Evolutionary conservation across 1,284 basidiomycete species (phyloP), one percentile per base, ranked within the genome.

Genomic region (Naganishia cerealis): DNA sequence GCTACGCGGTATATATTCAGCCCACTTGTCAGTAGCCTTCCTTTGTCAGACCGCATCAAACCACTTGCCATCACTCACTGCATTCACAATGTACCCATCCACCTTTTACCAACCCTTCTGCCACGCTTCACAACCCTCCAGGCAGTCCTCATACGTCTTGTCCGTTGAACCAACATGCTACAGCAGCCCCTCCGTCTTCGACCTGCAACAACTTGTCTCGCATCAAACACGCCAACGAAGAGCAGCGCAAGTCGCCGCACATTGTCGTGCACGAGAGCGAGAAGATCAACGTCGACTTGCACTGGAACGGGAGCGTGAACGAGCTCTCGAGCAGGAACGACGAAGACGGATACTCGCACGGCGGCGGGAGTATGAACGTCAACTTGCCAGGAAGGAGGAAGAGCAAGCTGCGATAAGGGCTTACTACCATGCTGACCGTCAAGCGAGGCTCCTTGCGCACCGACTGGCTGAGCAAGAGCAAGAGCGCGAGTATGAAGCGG

Each of bases 1-100:
- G n/a, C 3, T 50, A 42, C 50, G 38, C 61, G 38, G 39, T 63
- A 63, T 63, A 63, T 63, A 63, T 18, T 50, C n/a, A 46, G n/a
- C 3, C 21, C 8, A 36, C 39, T 48, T 18, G 46, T 48, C 3
- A 48, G 46, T 48, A 48, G 15, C 24, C 12, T 18, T 43, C 42
- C 42, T 16, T 6, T 43, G 4, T 6, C 15, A 12, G 3, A 8
- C 7, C 42, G 5, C 13, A 8, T 43, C 13, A 43, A 43, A 18
- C 42, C 13, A 43, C 42, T 48, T 4, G 24, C 46, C 24, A 6
- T 21, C 46, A 48, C 46, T 48, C n/a, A 6, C 7, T 48, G n/a
- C 12, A 21, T 48, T n/a, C 46, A 48, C n/a, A 50, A 63, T 63
- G 61, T 63, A 42, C 26, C 61, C 38, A 16, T 53, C 38, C 24